Conservation (phyloP, 2,329 filamentous ascomycete species). For the Colletotrichum acutatum region DNA sequence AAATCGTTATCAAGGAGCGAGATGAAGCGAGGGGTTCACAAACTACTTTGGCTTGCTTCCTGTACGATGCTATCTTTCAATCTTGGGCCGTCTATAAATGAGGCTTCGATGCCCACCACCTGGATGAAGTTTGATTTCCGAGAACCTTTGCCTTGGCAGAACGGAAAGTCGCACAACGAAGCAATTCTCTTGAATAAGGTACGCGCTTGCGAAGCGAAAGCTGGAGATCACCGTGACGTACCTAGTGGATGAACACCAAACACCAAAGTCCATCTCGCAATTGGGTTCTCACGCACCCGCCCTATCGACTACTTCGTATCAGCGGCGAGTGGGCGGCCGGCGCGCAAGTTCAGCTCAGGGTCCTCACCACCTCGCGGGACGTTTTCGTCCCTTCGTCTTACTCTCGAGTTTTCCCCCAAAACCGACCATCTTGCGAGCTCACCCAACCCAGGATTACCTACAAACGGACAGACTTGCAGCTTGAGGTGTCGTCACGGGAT, state of each 20-base stretch:
- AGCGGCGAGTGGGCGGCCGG: background rate
- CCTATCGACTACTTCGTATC: background rate
- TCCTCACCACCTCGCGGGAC: background rate
- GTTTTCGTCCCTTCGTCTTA: background rate
- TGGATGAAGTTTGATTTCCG: background rate
- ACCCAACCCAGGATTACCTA: conserved; percentile 3
- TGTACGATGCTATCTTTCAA: conserved; percentile 22
- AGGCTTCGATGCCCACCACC: conserved; percentile 4
- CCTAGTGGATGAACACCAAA: background rate
- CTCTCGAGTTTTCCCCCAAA: background rate
- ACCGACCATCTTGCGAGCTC: background rate
- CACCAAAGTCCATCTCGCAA: background rate
- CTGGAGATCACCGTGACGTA: background rate
- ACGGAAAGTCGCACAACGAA: background rate
- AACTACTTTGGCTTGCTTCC: background rate
- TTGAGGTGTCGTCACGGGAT: background rate
- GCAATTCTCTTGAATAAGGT: background rate
- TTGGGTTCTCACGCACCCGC: background rate
- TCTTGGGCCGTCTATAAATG: conserved; percentile 10
- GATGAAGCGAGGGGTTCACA: conserved; percentile 12
- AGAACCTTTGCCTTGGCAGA: background rate
- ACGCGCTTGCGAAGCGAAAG: background rate
- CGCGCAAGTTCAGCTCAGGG: background rate
- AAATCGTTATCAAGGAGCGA: conserved; percentile 26
- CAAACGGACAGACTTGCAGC: conserved; percentile 5